phyloP scores from a whole-genome alignment of 2,329 filamentous ascomycete genomes.

The Paecilomyces niveus region DNA sequence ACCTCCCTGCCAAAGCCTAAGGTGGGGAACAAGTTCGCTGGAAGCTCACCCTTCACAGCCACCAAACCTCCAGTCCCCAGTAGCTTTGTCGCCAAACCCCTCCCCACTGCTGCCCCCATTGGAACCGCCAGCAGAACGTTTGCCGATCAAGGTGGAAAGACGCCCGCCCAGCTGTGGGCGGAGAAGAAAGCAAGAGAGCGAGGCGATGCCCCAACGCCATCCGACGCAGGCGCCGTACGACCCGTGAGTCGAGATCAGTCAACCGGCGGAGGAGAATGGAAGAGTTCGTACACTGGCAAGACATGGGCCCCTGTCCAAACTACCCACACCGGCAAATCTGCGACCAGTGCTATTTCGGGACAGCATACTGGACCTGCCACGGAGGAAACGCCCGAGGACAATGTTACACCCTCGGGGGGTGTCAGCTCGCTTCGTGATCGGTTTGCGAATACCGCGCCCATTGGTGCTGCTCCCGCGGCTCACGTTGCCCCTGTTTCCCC shows the following conservation, averaged over 20 bases:
- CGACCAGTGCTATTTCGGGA: constrained; percentile 43
- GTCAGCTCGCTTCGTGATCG: constrained; percentile 72
- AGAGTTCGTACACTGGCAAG: constrained; percentile 86
- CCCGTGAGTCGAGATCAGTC: constrained; percentile 58
- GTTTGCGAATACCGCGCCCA: constrained; percentile 67
- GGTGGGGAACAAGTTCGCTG: constrained; percentile 79
- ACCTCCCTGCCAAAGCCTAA: constrained; percentile 91
- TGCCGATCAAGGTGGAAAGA: constrained; percentile 91
- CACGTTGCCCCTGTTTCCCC: constrained; percentile 42
- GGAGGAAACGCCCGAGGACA: constrained; percentile 42
- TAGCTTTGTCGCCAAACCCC: constrained; percentile 56
- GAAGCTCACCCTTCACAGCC: constrained; percentile 66
- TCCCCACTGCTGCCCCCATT: constrained; percentile 51
- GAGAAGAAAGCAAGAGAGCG: constrained; percentile 88
- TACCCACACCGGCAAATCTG: constrained; percentile 60
- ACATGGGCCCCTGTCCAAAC: constrained; percentile 81
- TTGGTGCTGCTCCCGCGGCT: constrained; percentile 45
- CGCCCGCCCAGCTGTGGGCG: constrained; percentile 92
- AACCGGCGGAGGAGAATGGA: constrained; percentile 72
- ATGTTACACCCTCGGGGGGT: constrained; percentile 52
- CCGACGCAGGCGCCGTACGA: constrained; percentile 33
- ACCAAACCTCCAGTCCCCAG: constrained; percentile 83
- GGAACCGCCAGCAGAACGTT: constrained; percentile 85
- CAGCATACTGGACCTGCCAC: constrained; percentile 58
- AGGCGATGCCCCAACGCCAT: constrained; percentile 43